A percentile compares a stretch with the other conserved stretches of the same genome.
phyloP scores from a whole-genome alignment of 2,329 filamentous ascomycete species.

The Chaetomium olivaceum region DNA sequence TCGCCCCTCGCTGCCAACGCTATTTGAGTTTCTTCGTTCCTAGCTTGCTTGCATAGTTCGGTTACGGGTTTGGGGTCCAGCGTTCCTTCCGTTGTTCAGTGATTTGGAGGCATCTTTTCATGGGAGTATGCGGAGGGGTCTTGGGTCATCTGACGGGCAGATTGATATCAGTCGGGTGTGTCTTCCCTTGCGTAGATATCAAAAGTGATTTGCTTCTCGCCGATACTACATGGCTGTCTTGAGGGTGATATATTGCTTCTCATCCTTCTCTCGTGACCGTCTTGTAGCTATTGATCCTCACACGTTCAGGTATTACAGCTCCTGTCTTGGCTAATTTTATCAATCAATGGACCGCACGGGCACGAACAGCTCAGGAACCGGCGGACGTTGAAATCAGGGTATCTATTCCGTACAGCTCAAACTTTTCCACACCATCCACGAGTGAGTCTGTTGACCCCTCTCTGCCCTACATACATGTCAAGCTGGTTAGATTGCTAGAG shows the following conservation, averaged over 20 bases:
- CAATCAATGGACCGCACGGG: background rate
- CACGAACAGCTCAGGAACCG: background rate
- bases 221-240: background rate
- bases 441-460: background rate
- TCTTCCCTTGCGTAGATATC: background rate
- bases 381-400: background rate
- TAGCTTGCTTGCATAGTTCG: conserved; percentile 17
- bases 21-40: conserved; percentile 36
- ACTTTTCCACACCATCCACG: conserved; percentile 5
- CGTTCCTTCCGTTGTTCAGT: conserved; percentile 13
- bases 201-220: conserved; percentile 7
- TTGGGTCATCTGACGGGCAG: conserved; percentile 3
- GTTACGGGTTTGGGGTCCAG: conserved; percentile 19
- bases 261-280: background rate
- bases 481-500: background rate
- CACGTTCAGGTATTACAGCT: too few relatives aligned
- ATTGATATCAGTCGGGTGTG: conserved; percentile 4
- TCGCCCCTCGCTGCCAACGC: conserved; percentile 54
- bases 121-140: background rate
- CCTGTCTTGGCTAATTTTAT: background rate
- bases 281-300: background rate
- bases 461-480: background rate
- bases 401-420: conserved; percentile 17
- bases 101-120: background rate
- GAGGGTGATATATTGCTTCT: background rate